Base-by-base conservation (phyloP, 78 protist genomes). In the Salpingoeca rosetta region DNA sequence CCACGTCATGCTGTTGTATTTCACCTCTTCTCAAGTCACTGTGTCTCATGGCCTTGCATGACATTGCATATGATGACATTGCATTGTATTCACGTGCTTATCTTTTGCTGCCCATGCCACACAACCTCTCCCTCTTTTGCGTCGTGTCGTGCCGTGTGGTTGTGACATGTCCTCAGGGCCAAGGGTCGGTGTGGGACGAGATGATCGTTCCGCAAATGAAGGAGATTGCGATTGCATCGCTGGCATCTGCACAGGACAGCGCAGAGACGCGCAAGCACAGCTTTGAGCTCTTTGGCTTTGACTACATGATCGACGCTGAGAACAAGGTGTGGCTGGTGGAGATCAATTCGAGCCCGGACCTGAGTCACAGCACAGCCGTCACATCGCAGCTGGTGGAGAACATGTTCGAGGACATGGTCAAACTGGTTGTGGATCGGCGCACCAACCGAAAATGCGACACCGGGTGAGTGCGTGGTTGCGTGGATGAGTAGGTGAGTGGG, bases 291-390 rank as follows among this genome's bases (percentile, higher is more conserved):
- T 84, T 87, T n/a, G 89, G 89, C 24, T 81, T 82, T 37, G 89
- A 87, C 42, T 22, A 83, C 26, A 35, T 87, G 42, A 37, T 87
- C 3, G 89, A 87, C 72, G 74, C 12, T 38, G 11, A 72, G 12
- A 76, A 82, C 41, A 75, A 31, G 12, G 88, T 90, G 77, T 87
- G 85, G 86, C 3, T 91, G 40, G 35, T 91, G 28, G 93, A 91
- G 78, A 75, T 82, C 56, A 89, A 89, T 73, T 72, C 83, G 11
- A 40, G 85, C n/a, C 91, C 91, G 45, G 65, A 51, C 65, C 65
- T 51, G 17, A 51, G 65, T 51, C 65, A 51, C 65, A 22, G 36
- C 12, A 77, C 42, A 40, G 40, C 42, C 81, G 40, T 40, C 81
- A 77, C 40, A 77, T 7, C 28, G 7, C 7, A 38, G 40, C 7